Evolutionary conservation across 306 rosid species (phyloP).

Genomic region (Macrotyloma uniflorum): DNA sequence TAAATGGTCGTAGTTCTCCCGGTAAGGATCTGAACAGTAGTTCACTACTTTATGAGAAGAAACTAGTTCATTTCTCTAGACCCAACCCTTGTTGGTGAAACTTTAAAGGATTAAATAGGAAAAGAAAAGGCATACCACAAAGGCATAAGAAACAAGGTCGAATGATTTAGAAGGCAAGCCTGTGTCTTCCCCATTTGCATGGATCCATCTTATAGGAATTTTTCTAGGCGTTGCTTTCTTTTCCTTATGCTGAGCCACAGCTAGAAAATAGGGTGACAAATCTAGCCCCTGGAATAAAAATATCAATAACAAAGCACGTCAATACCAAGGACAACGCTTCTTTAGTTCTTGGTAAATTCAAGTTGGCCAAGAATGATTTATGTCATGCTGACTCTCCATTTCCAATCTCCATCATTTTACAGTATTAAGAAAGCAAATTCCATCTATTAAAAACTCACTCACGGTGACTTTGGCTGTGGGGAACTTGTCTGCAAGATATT

Average conservation of each 20-base stretch:
- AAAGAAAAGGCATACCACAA: constrained; percentile 47
- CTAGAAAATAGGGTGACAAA: constrained; percentile 73
- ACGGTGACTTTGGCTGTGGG: constrained; percentile 59
- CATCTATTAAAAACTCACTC: constrained; percentile 39
- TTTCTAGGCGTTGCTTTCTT: constrained; percentile 47
- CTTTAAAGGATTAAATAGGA: background rate
- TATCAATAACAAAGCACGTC: constrained; percentile 29
- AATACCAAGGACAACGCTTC: constrained; percentile 3
- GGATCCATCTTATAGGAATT: constrained; percentile 62
- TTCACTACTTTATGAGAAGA: background rate
- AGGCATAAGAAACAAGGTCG: constrained; percentile 59
- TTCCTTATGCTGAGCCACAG: constrained; percentile 68
- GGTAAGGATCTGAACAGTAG: background rate
- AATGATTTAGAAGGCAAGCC: constrained; percentile 64
- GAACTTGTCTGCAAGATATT: constrained; percentile 62
- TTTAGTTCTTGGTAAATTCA: constrained; percentile 28
- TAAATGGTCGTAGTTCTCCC: background rate
- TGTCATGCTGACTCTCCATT: background rate
- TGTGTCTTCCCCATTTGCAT: constrained; percentile 69
- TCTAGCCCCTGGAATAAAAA: constrained; percentile 63
- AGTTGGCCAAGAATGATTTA: constrained; percentile 11
- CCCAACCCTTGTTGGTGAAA: background rate
- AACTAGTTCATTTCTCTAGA: background rate
- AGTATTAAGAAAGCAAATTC: constrained; percentile 15
- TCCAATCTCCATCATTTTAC: constrained; percentile 5